These are phyloP conservation scores for Exophiala calicioides DNA, from an alignment of 2,329 filamentous ascomycete genomes.

Conservation along the genomic window DNA sequence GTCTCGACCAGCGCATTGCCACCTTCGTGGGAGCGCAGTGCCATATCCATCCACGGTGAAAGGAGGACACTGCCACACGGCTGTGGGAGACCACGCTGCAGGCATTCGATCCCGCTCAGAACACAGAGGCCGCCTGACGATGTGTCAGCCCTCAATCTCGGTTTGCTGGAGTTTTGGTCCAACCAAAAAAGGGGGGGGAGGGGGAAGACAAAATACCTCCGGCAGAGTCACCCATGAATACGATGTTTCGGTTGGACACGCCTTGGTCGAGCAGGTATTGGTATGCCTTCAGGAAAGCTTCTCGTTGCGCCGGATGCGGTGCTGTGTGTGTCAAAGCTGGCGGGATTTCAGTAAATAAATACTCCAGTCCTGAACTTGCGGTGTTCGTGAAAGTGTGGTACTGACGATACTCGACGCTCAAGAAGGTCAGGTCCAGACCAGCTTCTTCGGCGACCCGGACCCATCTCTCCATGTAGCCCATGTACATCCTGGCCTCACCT, in stretches of 20 bases:
- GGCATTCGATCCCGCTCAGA: conserved; percentile 48
- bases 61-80: conserved; percentile 88
- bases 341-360: no score
- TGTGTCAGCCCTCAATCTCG: no score
- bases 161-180: background rate
- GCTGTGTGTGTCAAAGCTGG: conserved; percentile 5
- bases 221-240: conserved; percentile 88
- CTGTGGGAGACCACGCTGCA: conserved; percentile 52
- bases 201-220: conserved; percentile 56
- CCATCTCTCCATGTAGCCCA: conserved; percentile 22
- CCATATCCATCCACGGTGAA: conserved; percentile 93
- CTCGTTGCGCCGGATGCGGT: conserved; percentile 11
- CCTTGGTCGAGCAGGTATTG: conserved; percentile 3
- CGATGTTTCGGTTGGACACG: conserved; percentile 70
- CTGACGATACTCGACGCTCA: conserved; percentile 16
- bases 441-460: background rate
- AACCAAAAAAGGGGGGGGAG: background rate
- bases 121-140: conserved; percentile 67
- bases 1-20: conserved; percentile 14
- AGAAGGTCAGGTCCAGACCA: conserved; percentile 6
- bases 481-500: conserved; percentile 20
- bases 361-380: background rate
- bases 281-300: conserved; percentile 11
- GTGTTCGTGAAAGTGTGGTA: background rate
- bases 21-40: conserved; percentile 36